Conservation (phyloP, 2,329 filamentous ascomycete genomes). For the Raffaelea arxii region DNA sequence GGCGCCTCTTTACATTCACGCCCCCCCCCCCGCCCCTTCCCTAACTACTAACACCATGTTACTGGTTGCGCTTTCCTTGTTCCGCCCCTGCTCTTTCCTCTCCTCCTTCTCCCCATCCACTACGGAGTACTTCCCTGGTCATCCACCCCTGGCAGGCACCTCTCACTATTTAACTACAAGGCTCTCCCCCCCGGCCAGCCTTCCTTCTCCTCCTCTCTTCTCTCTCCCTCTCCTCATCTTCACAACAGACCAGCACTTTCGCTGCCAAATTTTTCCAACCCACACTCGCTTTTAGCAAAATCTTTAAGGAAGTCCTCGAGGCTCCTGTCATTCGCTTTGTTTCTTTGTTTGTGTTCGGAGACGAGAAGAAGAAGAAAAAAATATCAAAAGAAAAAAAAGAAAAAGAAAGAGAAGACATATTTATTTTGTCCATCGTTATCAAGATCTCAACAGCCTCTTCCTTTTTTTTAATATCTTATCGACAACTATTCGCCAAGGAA, state of each 20-base stretch:
- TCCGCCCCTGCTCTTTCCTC: no score
- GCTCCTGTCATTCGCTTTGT: constrained; percentile 67
- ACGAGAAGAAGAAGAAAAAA: constrained; percentile 5
- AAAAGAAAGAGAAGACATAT: constrained; percentile 5
- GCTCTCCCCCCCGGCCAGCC: constrained; percentile 6
- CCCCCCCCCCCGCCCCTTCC: neutral
- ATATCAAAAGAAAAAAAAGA: constrained; percentile 11
- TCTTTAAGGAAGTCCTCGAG: constrained; percentile 59
- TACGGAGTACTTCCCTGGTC: neutral
- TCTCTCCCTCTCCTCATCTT: constrained; percentile 4
- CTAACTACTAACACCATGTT: no score
- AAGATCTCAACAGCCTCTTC: no score
- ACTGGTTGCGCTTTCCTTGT: no score
- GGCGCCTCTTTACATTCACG: constrained; percentile 3
- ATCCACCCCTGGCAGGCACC: neutral
- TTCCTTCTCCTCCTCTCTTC: constrained; percentile 9
- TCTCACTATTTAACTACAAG: constrained; percentile 11
- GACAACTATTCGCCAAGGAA: neutral
- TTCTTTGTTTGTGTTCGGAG: constrained; percentile 31
- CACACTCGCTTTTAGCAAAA: constrained; percentile 43
- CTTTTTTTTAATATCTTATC: no score
- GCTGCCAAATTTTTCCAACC: constrained; percentile 26
- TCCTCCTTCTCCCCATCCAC: neutral
- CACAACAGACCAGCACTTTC: constrained; percentile 20
- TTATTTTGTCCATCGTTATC: neutral